phyloP scores from a whole-genome alignment of 257 asterid genomes.

The Eucommia ulmoides region DNA sequence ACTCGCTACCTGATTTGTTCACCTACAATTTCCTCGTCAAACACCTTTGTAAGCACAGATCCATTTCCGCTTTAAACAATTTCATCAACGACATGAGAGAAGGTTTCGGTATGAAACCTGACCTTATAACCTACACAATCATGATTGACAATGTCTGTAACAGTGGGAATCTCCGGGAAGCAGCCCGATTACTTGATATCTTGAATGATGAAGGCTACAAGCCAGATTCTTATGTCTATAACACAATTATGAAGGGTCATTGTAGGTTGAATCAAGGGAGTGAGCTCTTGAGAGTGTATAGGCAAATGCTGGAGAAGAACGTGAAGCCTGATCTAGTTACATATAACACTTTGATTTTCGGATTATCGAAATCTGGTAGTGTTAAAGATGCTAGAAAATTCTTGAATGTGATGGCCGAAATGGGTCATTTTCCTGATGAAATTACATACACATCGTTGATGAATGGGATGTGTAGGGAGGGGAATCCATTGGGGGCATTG shows the following conservation, averaged over 20 bases:
- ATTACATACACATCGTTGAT: conserved; percentile 82
- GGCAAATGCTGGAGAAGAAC: conserved; percentile 74
- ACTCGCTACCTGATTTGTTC: conserved; percentile 48
- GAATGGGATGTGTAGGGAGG: conserved; percentile 94
- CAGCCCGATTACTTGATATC: conserved; percentile 46
- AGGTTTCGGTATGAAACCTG: conserved; percentile 54
- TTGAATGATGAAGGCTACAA: conserved; percentile 68
- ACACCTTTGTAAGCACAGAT: conserved; percentile 55
- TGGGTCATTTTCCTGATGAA: conserved; percentile 69
- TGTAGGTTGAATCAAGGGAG: conserved; percentile 54
- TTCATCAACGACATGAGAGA: conserved; percentile 65
- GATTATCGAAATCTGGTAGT: conserved; percentile 71
- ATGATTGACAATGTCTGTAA: conserved; percentile 96
- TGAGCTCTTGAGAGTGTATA: conserved; percentile 62
- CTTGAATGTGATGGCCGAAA: conserved; percentile 51
- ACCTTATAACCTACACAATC: conserved; percentile 82
- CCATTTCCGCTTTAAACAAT: conserved; percentile 36
- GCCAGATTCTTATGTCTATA: conserved; percentile 81
- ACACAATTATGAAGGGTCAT: conserved; percentile 90
- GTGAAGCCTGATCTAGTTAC: conserved; percentile 72
- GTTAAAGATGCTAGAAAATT: conserved; percentile 73
- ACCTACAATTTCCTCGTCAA: conserved; percentile 77
- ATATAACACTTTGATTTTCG: conserved; percentile 71
- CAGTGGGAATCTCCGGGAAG: conserved; percentile 81
- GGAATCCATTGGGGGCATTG: conserved; percentile 63